Percentiles rank a stretch among this genome's conserved stretches.
These are phyloP conservation scores for Daldinia sp. DNA, from an alignment of 2,329 filamentous ascomycete species.

Conservation along the genomic window DNA sequence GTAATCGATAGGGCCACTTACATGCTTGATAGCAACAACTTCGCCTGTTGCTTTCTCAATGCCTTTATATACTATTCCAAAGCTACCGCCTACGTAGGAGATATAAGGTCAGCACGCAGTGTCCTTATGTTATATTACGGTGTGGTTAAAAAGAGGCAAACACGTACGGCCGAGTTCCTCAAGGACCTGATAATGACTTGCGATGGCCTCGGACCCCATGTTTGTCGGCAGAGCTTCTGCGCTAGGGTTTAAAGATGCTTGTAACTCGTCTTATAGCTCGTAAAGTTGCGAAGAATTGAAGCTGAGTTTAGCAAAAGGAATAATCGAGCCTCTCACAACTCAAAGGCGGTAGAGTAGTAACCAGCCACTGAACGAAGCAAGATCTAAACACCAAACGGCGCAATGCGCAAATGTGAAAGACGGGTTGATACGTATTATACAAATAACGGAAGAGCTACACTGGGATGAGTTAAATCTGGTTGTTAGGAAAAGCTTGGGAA, in stretches of 20 bases:
- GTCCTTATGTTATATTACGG: constrained; percentile 4
- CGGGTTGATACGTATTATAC: constrained; percentile 2
- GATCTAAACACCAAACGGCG: constrained; percentile 22
- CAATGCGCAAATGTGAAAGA: constrained; percentile 11
- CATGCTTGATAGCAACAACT: constrained; percentile 96
- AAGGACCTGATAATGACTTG: constrained; percentile 90
- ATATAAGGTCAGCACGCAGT: constrained; percentile 31
- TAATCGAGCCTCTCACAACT: constrained; percentile 29
- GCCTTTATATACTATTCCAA: constrained; percentile 96
- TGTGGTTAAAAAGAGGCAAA: constrained; percentile 6
- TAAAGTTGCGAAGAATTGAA: constrained; percentile 10
- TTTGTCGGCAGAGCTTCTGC: constrained; percentile 40
- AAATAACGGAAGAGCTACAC: not conserved
- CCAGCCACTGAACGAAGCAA: constrained; percentile 25
- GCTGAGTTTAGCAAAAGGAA: not conserved
- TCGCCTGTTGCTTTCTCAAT: constrained; percentile 92
- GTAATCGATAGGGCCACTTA: constrained; percentile 60
- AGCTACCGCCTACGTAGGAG: constrained; percentile 79
- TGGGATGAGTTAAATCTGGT: not conserved
- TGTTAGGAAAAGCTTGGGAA: not conserved
- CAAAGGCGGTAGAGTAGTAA: constrained; percentile 35
- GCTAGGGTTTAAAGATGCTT: not conserved
- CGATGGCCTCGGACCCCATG: constrained; percentile 75
- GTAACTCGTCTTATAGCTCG: constrained; percentile 4
- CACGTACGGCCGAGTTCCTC: constrained; percentile 94